Base-by-base conservation (phyloP, 305 asterid species). In the Salvia sclarea region DNA sequence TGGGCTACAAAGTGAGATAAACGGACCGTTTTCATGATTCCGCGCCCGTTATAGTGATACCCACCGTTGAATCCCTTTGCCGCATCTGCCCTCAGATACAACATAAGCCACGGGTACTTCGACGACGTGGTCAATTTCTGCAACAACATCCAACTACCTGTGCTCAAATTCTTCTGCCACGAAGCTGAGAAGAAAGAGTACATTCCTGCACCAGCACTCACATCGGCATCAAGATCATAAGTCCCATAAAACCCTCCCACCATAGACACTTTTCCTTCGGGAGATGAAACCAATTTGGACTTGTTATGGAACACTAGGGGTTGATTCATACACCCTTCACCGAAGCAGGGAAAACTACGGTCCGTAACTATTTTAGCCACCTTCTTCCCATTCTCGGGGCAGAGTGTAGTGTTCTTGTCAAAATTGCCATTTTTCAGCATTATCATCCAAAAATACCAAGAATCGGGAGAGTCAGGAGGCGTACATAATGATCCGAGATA, bases 31-130 rank as follows among this genome's bases (percentile, higher is more conserved):
- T 55, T 81, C 88, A 87, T 79, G 62, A 87, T 87, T 74, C 96
- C 95, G 0, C 93, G 89, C 17, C 96, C 95, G 37, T 58, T 35
- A 49, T 90, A 87, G 72, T 87, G 96, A 80, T 90, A 90, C 21
- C 96, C 96, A 30, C 95, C 96, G 35, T 87, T 87, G 30, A 84
- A 84, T 45, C 96, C 96, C 74, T 82, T 52, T 0, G 87, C 59
- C 3, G 92, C 95, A 60, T 89, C 96, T 0, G 96, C 71, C 72
- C 96, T 82, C 57, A 85, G 77, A 75, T 89, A 89, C 82, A 89
- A 53, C 96, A 89, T 89, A 54, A 87, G 92, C 95, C 92, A 89
- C 21, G 96, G 96, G 75, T 89, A 89, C 76, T 81, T 89, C 59
- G 84, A 56, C 2, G 95, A 89, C 11, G 95, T 85, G 3, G 83